phyloP scores from a whole-genome alignment of 1,139 yeast genomes.

The Sugiyamaella neomexicana region DNA sequence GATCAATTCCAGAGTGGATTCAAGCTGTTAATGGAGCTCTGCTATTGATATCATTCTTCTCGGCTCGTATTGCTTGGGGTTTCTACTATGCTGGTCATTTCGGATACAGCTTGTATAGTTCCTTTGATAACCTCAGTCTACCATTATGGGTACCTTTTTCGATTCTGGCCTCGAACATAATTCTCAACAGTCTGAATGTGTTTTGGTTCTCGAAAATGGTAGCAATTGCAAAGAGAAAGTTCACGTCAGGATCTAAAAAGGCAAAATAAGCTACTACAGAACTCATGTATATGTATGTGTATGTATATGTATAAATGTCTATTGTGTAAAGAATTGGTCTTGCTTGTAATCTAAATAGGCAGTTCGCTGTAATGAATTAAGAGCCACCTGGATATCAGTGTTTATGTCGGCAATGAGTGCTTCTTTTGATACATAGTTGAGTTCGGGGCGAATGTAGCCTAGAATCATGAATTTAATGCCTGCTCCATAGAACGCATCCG shows the following conservation, averaged over 20 bases:
- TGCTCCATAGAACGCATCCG: slow-evolving; percentile 78
- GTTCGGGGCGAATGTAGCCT: slow-evolving; percentile 91
- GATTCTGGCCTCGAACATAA: slow-evolving; percentile 61
- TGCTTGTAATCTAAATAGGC: slow-evolving; percentile 37
- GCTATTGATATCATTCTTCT: slow-evolving; percentile 69
- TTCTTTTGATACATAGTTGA: slow-evolving; percentile 81
- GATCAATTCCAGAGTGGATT: slow-evolving; percentile 51
- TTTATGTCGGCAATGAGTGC: slow-evolving; percentile 85
- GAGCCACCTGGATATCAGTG: slow-evolving; percentile 71
- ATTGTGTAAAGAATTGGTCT: slow-evolving; percentile 27
- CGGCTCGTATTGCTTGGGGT: slow-evolving; percentile 83
- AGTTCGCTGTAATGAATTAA: slow-evolving; percentile 47
- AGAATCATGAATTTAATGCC: slow-evolving; percentile 63
- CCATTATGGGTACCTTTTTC: slow-evolving; percentile 47
- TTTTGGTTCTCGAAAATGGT: slow-evolving; percentile 76
- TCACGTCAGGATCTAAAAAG: slow-evolving; percentile 8
- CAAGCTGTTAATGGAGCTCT: slow-evolving; percentile 68
- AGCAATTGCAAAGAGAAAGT: slow-evolving; percentile 46
- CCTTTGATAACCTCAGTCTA: slow-evolving; percentile 29
- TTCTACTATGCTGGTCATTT: slow-evolving; percentile 60
- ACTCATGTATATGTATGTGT: not conserved
- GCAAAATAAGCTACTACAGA: not conserved
- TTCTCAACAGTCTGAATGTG: slow-evolving; percentile 66
- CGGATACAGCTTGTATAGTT: slow-evolving; percentile 31
- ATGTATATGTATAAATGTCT: not conserved